Evolutionary conservation across 2,329 filamentous ascomycete species (phyloP).

Genomic region (Monilinia vaccinii-corymbosi): DNA sequence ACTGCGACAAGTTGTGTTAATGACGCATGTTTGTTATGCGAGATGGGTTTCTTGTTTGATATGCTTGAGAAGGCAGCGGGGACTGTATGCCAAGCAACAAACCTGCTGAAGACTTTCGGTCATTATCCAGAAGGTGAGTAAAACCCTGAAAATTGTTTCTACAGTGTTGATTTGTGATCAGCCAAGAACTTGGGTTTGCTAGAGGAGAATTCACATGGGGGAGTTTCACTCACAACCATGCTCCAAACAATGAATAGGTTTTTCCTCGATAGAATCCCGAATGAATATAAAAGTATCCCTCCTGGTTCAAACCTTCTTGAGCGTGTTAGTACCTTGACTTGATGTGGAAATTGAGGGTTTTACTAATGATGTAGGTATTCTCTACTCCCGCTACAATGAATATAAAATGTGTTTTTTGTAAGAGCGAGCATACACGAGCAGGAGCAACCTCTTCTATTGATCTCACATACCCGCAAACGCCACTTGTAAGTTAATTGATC

Average conservation of each 20-base stretch:
- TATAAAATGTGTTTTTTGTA: slow-evolving; percentile 80
- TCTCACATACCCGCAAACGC: slow-evolving; percentile 60
- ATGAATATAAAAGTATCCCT: slow-evolving; percentile 64
- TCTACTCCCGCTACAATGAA: slow-evolving; percentile 62
- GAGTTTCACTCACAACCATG: slow-evolving; percentile 64
- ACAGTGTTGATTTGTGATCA: slow-evolving; percentile 27
- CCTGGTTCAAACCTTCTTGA: slow-evolving; percentile 59
- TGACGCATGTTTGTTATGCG: slow-evolving; percentile 81
- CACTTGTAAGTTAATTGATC: slow-evolving; percentile 16
- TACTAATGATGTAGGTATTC: slow-evolving; percentile 39
- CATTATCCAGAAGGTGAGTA: slow-evolving; percentile 62
- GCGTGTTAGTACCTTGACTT: slow-evolving; percentile 38
- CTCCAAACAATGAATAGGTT: slow-evolving; percentile 82
- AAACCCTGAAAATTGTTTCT: neutral
- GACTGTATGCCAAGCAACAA: slow-evolving; percentile 91
- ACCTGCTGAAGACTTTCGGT: slow-evolving; percentile 83
- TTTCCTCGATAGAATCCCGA: slow-evolving; percentile 68
- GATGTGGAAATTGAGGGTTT: neutral
- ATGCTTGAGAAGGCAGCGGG: slow-evolving; percentile 96
- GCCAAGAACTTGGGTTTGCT: slow-evolving; percentile 69
- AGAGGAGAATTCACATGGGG: slow-evolving; percentile 68
- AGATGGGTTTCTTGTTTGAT: slow-evolving; percentile 91
- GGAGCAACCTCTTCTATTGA: slow-evolving; percentile 79
- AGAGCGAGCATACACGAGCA: slow-evolving; percentile 73
- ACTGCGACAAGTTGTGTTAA: slow-evolving; percentile 75